Base-by-base conservation (phyloP, 1,284 basidiomycete genomes). In the Ustilago trichophora region DNA sequence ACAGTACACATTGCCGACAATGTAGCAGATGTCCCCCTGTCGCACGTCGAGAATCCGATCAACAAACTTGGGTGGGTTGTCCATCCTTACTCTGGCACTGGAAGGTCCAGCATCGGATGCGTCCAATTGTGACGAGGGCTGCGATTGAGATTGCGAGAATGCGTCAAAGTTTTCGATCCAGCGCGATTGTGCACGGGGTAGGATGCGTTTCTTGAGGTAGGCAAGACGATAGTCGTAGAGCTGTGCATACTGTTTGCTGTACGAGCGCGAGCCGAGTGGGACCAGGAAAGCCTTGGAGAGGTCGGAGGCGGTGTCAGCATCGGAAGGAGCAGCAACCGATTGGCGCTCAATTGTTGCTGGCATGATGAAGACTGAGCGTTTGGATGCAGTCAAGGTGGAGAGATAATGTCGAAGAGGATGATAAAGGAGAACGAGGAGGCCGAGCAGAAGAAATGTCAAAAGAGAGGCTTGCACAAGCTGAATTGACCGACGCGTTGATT, bases 1-100 rank as follows among this genome's bases (percentile, higher is more conserved):
- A 87, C 96, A 90, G 82, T 98, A 99, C 2, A 98, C 88, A 0
- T 95, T 98, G 3, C 95, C 95, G 55, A 96, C 85, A 62, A 98
- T 87, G 82, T 90, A 97, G 82, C 92, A 96, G 46, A 95, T 83
- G 70, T 91, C 85, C 0, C 89, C 89, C 73, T 91, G 91, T 44
- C 88, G 85, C 4, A 98, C 88, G 54, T 98, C 94, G 4, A 98
- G 87, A 6, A 98, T 91, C 29, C 93, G 87, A 15, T 89, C 87
- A 19, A 96, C 87, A 32, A 91, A 86, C 8, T 87, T 83, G 0
- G 93, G 66, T 6, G 62, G 64, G 3, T 64, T 57, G n/a, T 54
- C 33, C 48, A 62, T 50, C 21, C 37, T 22, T 19, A 52, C 27
- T 19, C 41, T 46, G 3, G 36, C 42, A 13, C 12, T 45, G 11